Base-by-base conservation (phyloP, 2,329 filamentous ascomycete species). In the Chaetoscypha palmicola region DNA sequence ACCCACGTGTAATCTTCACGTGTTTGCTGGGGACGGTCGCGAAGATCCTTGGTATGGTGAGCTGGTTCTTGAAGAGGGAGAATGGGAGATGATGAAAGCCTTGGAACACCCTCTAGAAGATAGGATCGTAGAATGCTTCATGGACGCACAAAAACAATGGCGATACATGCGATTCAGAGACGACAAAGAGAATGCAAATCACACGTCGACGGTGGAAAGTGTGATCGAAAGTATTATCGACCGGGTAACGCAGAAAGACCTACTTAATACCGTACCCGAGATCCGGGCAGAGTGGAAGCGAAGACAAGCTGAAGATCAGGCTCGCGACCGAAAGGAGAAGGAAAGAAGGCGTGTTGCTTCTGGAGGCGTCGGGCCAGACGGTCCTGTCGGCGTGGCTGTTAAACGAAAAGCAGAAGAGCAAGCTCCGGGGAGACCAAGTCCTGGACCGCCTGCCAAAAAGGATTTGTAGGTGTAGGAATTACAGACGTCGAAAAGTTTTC, bases 141-240 rank as follows among this genome's bases (percentile, higher is more conserved):
- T 88, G 65, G 88, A 95, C 59, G 71, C 78, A 1, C 65, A 81
- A 45, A 77, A 77, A 14, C 71, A 81, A 17, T 98, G 92, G 92
- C 79, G 89, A 46, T 86, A 87, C 63, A 83, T 92, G 55, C 81
- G 90, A 22, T 91, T 96, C 65, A 77, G 92, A 41, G 90, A 97
- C 58, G 92, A 98, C 65, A 98, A 98, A 68, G 71, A 73, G 21
- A 84, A 95, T 54, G 89, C 86, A 0, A 98, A 98, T 59, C 90
- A 97, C 65, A 83, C 86, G 47, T 81, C 71, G 14, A 91, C 86
- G 0, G 87, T 96, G 1, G 72, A 81, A 20, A 94, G 85, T 61
- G 92, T 98, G 3, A 74, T 96, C 47, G 83, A 91, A 52, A 94
- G 87, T 64, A 97, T 98, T 55, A 75, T 80, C 48, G 88, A 96